phyloP scores from a whole-genome alignment of 257 asterid genomes.

The Linaria vulgaris region DNA sequence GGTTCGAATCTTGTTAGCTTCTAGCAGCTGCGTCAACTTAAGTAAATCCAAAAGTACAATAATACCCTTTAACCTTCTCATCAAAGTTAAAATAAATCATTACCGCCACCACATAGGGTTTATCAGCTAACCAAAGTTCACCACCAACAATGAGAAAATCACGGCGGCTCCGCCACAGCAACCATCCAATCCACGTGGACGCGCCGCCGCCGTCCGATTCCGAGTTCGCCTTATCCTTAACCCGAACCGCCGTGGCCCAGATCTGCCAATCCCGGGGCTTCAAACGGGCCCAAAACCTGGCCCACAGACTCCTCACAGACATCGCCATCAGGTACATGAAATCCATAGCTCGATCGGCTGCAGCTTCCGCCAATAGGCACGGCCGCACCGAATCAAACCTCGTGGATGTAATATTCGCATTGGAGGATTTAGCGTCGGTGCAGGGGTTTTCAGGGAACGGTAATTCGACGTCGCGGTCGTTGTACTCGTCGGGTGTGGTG shows the following conservation, averaged over 20 bases:
- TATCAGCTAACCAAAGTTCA: too few species aligned
- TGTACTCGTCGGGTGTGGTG: conserved; percentile 38
- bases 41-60: too few species aligned
- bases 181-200: not conserved
- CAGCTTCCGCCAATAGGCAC: conserved; percentile 42
- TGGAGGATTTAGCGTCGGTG: conserved; percentile 48
- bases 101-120: too few species aligned
- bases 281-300: conserved; percentile 37
- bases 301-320: conserved; percentile 47
- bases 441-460: conserved; percentile 45
- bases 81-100: too few species aligned
- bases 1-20: too few species aligned
- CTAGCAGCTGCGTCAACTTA: too few species aligned
- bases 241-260: conserved; percentile 53
- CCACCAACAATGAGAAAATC: not conserved
- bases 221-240: not conserved
- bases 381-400: conserved; percentile 56
- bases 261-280: conserved; percentile 55
- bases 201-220: not conserved
- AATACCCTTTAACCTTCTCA: too few species aligned
- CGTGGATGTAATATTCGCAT: conserved; percentile 42
- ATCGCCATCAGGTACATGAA: conserved; percentile 45
- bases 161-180: not conserved
- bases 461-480: not conserved
- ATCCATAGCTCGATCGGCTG: conserved; percentile 43